Conservation (phyloP, 768 basidiomycete species). For the Gymnopilus dilepis region DNA sequence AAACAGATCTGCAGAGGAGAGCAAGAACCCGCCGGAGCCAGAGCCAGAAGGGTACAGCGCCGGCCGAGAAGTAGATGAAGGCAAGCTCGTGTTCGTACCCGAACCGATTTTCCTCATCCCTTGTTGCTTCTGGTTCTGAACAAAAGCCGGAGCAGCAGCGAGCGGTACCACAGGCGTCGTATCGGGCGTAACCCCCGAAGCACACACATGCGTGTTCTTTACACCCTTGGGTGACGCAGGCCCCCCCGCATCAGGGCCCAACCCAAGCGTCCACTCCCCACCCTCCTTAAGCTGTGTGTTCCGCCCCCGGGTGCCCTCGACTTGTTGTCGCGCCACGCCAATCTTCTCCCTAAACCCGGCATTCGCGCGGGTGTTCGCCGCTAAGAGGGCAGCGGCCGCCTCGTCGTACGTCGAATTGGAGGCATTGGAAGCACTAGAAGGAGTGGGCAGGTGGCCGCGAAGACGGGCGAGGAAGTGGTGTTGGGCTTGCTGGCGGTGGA, state of each 20-base stretch:
- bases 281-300: too few relatives aligned
- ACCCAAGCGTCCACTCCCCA: slow-evolving; percentile 10
- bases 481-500: not conserved
- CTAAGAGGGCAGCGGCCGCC: not conserved
- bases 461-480: not conserved
- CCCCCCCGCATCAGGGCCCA: not conserved
- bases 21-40: not conserved
- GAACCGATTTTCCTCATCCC: not conserved
- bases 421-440: not conserved
- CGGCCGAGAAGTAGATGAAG: not conserved
- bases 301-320: too few relatives aligned
- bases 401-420: not conserved
- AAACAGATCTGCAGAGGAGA: not conserved
- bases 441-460: not conserved
- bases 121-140: not conserved
- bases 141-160: not conserved
- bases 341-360: slow-evolving; percentile 3
- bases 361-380: slow-evolving; percentile 1
- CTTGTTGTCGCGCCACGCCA: slow-evolving; percentile 7
- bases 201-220: slow-evolving; percentile 1
- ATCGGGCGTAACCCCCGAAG: slow-evolving; percentile 3
- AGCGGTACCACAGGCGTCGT: not conserved
- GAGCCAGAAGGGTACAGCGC: too few relatives aligned
- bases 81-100: not conserved
- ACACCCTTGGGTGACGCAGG: not conserved